A percentile compares a stretch with the other conserved stretches of the same genome.
phyloP scores from a whole-genome alignment of 768 basidiomycete genomes.

The Zangia roseola region DNA sequence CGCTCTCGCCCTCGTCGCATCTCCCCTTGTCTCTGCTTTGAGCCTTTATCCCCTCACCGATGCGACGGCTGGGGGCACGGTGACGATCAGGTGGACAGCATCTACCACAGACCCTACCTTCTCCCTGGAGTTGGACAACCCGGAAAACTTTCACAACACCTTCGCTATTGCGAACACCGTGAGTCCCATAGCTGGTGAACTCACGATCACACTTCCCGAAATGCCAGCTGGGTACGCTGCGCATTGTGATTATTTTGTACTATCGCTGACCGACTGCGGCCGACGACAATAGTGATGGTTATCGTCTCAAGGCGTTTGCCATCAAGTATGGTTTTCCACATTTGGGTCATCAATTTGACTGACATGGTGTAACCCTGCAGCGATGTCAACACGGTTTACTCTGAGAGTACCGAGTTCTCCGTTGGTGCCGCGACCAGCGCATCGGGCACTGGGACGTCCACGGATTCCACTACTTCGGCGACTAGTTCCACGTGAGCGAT shows the following conservation, averaged over 20 bases:
- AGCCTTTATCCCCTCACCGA: slow-evolving; percentile 38
- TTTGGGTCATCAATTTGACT: background rate
- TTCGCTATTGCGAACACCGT: slow-evolving; percentile 60
- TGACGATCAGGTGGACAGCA: slow-evolving; percentile 50
- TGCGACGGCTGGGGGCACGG: slow-evolving; percentile 29
- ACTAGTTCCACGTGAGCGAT: slow-evolving; percentile 13
- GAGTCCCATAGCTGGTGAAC: slow-evolving; percentile 28
- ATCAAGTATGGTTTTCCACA: slow-evolving; percentile 29
- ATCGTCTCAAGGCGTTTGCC: slow-evolving; percentile 48
- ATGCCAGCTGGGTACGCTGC: slow-evolving; percentile 44
- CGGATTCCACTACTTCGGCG: background rate
- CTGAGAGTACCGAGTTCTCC: slow-evolving; percentile 40
- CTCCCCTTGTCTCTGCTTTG: slow-evolving; percentile 46
- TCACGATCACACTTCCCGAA: slow-evolving; percentile 45
- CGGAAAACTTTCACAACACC: slow-evolving; percentile 44
- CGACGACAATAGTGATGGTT: slow-evolving; percentile 37
- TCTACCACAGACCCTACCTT: slow-evolving; percentile 42
- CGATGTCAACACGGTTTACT: slow-evolving; percentile 46
- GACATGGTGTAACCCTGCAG: slow-evolving; percentile 14
- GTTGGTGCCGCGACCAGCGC: slow-evolving; percentile 30
- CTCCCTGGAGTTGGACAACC: slow-evolving; percentile 48
- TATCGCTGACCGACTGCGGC: no score
- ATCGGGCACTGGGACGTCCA: slow-evolving; percentile 9
- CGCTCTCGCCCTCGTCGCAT: slow-evolving; percentile 24
- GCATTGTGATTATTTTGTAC: no score